Conservation (phyloP, 2,329 filamentous ascomycete species). For the Stemphylium vesicarium region DNA sequence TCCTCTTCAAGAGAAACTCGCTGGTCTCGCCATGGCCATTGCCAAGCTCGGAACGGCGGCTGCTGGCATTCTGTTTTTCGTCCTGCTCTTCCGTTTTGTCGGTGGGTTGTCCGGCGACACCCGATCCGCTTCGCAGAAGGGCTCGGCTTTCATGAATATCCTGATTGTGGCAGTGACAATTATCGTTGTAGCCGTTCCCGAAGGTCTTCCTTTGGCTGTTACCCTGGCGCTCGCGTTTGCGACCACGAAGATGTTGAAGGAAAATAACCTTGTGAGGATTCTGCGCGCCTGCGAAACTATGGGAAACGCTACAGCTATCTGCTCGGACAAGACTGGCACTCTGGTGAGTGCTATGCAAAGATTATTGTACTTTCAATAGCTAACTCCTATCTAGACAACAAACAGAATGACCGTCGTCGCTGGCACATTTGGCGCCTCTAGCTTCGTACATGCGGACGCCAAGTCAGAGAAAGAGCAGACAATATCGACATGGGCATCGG, state of each 20-base stretch:
- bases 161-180: slow-evolving; percentile 53
- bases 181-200: slow-evolving; percentile 52
- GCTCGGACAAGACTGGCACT: slow-evolving; percentile 47
- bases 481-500: slow-evolving; percentile 50
- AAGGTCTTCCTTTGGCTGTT: slow-evolving; percentile 47
- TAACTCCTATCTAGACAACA: slow-evolving; percentile 30
- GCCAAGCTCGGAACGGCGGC: slow-evolving; percentile 57
- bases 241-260: slow-evolving; percentile 44
- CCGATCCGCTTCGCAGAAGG: slow-evolving; percentile 37
- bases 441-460: slow-evolving; percentile 61
- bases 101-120: slow-evolving; percentile 37
- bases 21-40: slow-evolving; percentile 58
- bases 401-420: slow-evolving; percentile 53
- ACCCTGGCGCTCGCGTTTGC: slow-evolving; percentile 47
- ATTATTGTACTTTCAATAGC: not conserved
- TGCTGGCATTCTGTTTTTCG: slow-evolving; percentile 47
- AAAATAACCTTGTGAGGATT: slow-evolving; percentile 45
- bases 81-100: slow-evolving; percentile 50
- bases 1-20: slow-evolving; percentile 62
- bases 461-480: slow-evolving; percentile 47
- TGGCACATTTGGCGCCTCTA: slow-evolving; percentile 45
- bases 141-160: slow-evolving; percentile 49
- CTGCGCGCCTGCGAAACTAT: slow-evolving; percentile 46
- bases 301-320: slow-evolving; percentile 47
- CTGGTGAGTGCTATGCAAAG: slow-evolving; percentile 11